A percentile compares a stretch with the other conserved stretches of the same genome.
phyloP scores from a whole-genome alignment of 2,329 filamentous ascomycete species.

The Colletotrichum gloeosporioides region DNA sequence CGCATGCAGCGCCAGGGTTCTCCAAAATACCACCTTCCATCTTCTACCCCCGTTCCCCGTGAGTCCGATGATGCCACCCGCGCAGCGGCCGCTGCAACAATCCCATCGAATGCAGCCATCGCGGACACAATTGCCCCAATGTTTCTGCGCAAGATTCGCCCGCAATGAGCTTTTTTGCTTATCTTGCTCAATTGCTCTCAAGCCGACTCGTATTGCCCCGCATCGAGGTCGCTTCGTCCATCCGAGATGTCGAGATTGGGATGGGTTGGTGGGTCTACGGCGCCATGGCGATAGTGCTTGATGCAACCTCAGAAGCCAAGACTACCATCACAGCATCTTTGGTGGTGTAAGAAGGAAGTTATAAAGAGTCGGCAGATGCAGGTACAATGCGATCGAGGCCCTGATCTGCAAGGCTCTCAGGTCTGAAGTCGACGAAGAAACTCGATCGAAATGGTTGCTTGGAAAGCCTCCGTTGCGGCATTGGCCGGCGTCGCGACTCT shows the following conservation, averaged over 20 bases:
- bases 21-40: conserved; percentile 16
- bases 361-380: neutral
- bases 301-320: neutral
- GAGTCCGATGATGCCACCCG: neutral
- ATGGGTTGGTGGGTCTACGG: neutral
- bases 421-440: neutral
- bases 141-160: too few species aligned
- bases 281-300: neutral
- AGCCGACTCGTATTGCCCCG: neutral
- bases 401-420: neutral
- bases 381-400: neutral
- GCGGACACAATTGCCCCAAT: neutral
- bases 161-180: neutral
- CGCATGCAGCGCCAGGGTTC: neutral
- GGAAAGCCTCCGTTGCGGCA: neutral
- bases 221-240: neutral
- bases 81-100: neutral
- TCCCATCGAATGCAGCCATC: neutral
- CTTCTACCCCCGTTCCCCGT: neutral
- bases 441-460: neutral
- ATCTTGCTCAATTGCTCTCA: conserved; percentile 20
- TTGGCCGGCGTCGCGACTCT: neutral
- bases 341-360: neutral
- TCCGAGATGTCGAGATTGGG: neutral
- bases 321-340: neutral